Base-by-base conservation (phyloP, 1,284 basidiomycete species). In the Ceratobasidium theobromae region DNA sequence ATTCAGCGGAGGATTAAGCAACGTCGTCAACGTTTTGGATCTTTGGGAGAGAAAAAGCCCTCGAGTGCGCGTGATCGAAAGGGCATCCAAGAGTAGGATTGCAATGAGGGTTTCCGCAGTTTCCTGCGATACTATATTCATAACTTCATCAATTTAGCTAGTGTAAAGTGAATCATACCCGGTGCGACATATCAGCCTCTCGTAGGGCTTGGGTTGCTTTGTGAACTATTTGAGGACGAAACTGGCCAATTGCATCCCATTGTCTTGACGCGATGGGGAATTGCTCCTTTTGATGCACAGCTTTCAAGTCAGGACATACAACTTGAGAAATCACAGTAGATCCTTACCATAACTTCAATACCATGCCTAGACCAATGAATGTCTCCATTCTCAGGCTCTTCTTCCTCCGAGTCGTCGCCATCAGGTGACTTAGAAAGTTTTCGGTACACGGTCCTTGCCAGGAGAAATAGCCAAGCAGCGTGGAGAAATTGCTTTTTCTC, bases 221-320 rank as follows among this genome's bases (percentile, higher is more conserved):
- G 70, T 93, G 88, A 16, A 89, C 84, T 66, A 96, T 94, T 73
- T 95, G 92, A 0, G 85, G 79, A 38, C 91, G 86, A 73, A 95
- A 92, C 69, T 89, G 91, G 0, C 86, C 83, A 12, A 96, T 83
- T 0, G 83, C 81, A 67, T 95, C 93, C 93, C 93, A 96, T 75
- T 96, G 93, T 41, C 91, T 86, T 71, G 92, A 88, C 4, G 92
- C 84, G 2, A 96, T 78, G 16, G 92, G 90, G 69, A 93, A 88
- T 76, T 91, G 87, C 57, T 84, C 84, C 88, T 91, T 71, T 12
- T 8, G 48, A 46, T 43, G n/a, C n/a, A n/a, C n/a, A n/a, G n/a
- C n/a, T n/a, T 67, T 6, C 49, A 69, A 23, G 21, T 27, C 21
- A 48, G 14, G 27, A 48, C 5, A 4, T 23, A 6, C 14, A n/a